These are phyloP conservation scores for Alternaria arborescens DNA, from an alignment of 2,329 filamentous ascomycete genomes.

Conservation along the genomic window DNA sequence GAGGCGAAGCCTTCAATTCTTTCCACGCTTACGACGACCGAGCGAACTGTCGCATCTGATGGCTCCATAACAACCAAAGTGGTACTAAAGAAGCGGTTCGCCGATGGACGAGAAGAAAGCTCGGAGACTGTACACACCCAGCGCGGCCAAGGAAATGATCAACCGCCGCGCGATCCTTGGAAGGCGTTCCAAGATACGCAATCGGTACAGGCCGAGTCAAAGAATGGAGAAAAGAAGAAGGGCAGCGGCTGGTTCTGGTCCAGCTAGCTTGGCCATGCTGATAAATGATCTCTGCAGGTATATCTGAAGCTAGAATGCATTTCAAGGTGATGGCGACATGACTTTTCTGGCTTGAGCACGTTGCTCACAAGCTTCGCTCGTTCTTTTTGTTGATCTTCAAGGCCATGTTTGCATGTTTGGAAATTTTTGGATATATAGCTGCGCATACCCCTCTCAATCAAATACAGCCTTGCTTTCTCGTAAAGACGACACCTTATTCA, in stretches of 20 bases:
- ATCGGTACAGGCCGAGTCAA: conserved; percentile 4
- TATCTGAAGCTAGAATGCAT: too few species aligned
- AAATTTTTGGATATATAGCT: background rate
- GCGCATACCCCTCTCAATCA: conserved; percentile 15
- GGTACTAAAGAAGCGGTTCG: conserved; percentile 65
- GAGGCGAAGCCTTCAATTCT: conserved; percentile 53
- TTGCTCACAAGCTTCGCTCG: background rate
- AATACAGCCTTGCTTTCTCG: conserved; percentile 31
- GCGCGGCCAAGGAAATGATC: conserved; percentile 31
- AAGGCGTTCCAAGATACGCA: conserved; percentile 21
- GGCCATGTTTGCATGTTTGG: background rate
- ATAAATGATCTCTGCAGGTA: background rate
- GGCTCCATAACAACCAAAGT: conserved; percentile 67
- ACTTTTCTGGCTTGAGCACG: background rate
- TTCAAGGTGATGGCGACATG: background rate
- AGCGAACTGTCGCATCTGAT: conserved; percentile 63
- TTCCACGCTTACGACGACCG: conserved; percentile 66
- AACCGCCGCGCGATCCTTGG: conserved; percentile 21
- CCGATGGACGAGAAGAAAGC: conserved; percentile 67
- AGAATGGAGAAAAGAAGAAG: conserved; percentile 21
- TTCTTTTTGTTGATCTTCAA: background rate
- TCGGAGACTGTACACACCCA: conserved; percentile 63
- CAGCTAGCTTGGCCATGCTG: conserved; percentile 2
- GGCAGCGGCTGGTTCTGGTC: conserved; percentile 48
- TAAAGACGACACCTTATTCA: too few species aligned